Percentiles rank a stretch among this genome's conserved stretches.
Conservation (phyloP, 2,329 filamentous ascomycete species). For the Boeremia lycopersici region DNA sequence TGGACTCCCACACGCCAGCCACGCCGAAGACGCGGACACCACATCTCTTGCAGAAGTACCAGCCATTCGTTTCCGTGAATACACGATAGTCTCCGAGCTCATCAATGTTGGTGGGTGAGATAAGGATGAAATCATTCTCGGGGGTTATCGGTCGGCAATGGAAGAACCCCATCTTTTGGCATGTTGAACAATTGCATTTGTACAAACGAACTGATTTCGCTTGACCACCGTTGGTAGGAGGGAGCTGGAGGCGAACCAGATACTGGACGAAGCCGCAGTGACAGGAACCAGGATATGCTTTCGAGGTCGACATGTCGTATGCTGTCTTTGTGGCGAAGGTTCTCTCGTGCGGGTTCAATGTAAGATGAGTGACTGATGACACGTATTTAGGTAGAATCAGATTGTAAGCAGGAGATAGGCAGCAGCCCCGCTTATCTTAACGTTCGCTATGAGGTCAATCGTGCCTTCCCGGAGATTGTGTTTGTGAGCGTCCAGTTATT, state of each 20-base stretch:
- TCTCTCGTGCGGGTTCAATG: not conserved
- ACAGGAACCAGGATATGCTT: constrained; percentile 51
- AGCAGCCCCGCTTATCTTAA: constrained; percentile 1
- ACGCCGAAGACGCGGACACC: constrained; percentile 54
- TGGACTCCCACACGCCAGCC: constrained; percentile 29
- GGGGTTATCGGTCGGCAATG: constrained; percentile 51
- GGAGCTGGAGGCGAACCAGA: constrained; percentile 52
- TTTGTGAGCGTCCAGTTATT: not conserved
- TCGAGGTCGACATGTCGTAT: constrained; percentile 26
- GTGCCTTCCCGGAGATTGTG: not conserved
- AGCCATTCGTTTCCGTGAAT: constrained; percentile 42
- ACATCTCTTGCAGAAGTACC: constrained; percentile 57
- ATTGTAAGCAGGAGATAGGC: not conserved
- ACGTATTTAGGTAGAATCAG: not conserved
- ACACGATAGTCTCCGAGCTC: constrained; percentile 53
- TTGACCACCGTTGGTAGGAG: constrained; percentile 29
- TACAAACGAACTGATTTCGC: constrained; percentile 38
- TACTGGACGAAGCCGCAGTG: constrained; percentile 56
- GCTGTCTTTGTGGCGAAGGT: not conserved
- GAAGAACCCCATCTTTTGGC: constrained; percentile 56
- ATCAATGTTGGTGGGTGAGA: constrained; percentile 46
- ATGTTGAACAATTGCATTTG: constrained; percentile 58
- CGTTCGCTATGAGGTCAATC: no score
- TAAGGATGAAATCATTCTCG: constrained; percentile 54
- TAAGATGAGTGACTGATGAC: not conserved